Conservation (phyloP, 2,329 filamentous ascomycete genomes). For the Calonectria hongkongensis region DNA sequence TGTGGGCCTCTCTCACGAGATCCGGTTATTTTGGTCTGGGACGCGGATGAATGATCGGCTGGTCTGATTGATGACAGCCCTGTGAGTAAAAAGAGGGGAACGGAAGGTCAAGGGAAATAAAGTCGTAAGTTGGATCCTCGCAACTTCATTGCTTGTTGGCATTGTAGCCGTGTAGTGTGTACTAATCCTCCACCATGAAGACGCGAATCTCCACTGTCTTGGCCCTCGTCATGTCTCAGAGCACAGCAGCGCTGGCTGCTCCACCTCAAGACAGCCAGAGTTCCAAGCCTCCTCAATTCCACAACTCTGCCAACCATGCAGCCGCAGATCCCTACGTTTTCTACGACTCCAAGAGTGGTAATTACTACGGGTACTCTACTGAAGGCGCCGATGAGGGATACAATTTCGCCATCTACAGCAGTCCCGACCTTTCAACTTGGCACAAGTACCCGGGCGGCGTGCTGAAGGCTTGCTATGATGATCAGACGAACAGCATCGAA, state of each 20-base stretch:
- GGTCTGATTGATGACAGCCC: conserved; percentile 8
- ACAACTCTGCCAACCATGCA: conserved; percentile 58
- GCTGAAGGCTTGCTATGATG: conserved; percentile 58
- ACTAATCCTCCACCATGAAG: not conserved
- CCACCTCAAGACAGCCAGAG: not conserved
- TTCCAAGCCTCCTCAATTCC: conserved; percentile 54
- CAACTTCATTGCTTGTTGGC: not conserved
- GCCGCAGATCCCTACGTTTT: conserved; percentile 59
- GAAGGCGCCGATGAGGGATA: conserved; percentile 58
- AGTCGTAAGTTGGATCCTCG: not conserved
- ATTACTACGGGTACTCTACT: conserved; percentile 61
- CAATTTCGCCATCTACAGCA: conserved; percentile 60
- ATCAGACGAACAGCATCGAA: conserved; percentile 52
- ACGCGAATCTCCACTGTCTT: conserved; percentile 22
- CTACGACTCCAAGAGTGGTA: conserved; percentile 55
- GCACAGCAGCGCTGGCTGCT: conserved; percentile 4
- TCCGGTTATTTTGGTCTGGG: conserved; percentile 22
- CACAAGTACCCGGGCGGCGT: conserved; percentile 58
- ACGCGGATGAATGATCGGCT: conserved; percentile 24
- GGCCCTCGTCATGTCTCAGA: conserved; percentile 7
- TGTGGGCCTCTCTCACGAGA: conserved; percentile 21
- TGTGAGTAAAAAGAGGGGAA: conserved; percentile 14
- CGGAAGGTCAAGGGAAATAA: not conserved
- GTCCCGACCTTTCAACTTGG: conserved; percentile 61
- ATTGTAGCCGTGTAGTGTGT: not conserved